Percentiles rank a stretch among this genome's conserved stretches.
These are phyloP conservation scores for Fusarium palustre DNA, from an alignment of 2,329 filamentous ascomycete genomes.

Conservation along the genomic window DNA sequence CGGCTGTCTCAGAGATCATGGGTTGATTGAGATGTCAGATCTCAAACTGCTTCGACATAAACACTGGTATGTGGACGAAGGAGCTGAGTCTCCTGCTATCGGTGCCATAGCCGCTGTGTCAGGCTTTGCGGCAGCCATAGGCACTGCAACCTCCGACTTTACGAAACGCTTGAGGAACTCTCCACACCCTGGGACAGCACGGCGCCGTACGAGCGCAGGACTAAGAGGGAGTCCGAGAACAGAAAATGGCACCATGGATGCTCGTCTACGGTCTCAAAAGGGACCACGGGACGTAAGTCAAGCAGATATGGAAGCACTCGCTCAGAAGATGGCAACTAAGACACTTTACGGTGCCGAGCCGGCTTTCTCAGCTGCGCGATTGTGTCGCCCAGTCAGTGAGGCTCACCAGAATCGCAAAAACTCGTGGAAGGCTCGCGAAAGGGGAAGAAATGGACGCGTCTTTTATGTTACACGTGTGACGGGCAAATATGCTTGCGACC, in stretches of 20 bases:
- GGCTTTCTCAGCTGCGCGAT: background rate
- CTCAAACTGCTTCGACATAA: slow-evolving; percentile 61
- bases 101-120: slow-evolving; percentile 74
- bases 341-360: slow-evolving; percentile 65
- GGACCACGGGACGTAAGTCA: slow-evolving; percentile 32
- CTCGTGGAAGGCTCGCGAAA: slow-evolving; percentile 44
- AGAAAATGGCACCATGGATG: background rate
- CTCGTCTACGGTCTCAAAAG: background rate
- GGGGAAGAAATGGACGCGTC: slow-evolving; percentile 43
- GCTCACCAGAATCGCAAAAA: slow-evolving; percentile 41
- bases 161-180: slow-evolving; percentile 28
- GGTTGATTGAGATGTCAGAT: slow-evolving; percentile 66
- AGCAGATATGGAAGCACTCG: slow-evolving; percentile 47
- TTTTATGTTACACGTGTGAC: slow-evolving; percentile 54
- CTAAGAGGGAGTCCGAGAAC: background rate
- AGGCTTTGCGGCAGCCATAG: slow-evolving; percentile 70
- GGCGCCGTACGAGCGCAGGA: background rate
- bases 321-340: slow-evolving; percentile 50
- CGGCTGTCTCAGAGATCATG: slow-evolving; percentile 66
- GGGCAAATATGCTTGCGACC: slow-evolving; percentile 67
- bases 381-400: slow-evolving; percentile 28
- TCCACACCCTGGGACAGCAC: background rate
- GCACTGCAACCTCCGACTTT: slow-evolving; percentile 39
- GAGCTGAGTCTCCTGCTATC: slow-evolving; percentile 72
- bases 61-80: slow-evolving; percentile 74